Base-by-base conservation (phyloP, 202 grass and related monocot species). In the Setaria italica region DNA sequence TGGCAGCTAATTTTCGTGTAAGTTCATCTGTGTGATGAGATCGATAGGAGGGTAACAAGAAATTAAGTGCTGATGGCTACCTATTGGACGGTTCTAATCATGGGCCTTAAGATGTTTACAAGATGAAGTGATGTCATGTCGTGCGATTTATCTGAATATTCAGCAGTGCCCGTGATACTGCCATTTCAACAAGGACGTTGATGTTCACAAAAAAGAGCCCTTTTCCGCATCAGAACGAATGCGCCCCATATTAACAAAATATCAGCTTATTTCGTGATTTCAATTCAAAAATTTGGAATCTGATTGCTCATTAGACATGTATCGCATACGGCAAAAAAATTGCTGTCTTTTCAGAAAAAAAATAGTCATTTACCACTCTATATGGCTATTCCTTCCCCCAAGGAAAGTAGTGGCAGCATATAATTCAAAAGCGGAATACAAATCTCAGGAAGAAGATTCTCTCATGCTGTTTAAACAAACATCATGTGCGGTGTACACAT, bases 401-500 rank as follows among this genome's bases (percentile, higher is more conserved):
- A 46, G 39, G 10, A 56, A 67, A 81, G 11, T 20, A 34, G 10
- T 77, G 34, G 6, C 62, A 67, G 15, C 25, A 34, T 2, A 58
- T 42, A 77, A 74, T 73, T 46, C 4, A 35, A 54, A 74, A 84
- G 51, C 67, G 32, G 32, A 45, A 35, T 54, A 19, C 67, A 45
- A 13, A 65, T 73, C 57, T 64, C 47, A 46, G 57, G 67, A 73
- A 74, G 58, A 66, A 66, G 77, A 87, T 81, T 67, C 25, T 49
- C 1, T 19, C 15, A 29, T 60, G 60, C 17, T 3, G 70, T 57
- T 57, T 57, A 67, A 75, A 87, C 59, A 81, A 74, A 56, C 62
- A n/a, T 3, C 69, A 37, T 74, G 77, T 86, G 85, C 72, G 37
- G 7, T 68, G 78, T 81, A 43, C 67, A 60, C 16, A 74, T n/a